Conservation (phyloP, 1,284 basidiomycete genomes). For the Cerioporus squamosus region DNA sequence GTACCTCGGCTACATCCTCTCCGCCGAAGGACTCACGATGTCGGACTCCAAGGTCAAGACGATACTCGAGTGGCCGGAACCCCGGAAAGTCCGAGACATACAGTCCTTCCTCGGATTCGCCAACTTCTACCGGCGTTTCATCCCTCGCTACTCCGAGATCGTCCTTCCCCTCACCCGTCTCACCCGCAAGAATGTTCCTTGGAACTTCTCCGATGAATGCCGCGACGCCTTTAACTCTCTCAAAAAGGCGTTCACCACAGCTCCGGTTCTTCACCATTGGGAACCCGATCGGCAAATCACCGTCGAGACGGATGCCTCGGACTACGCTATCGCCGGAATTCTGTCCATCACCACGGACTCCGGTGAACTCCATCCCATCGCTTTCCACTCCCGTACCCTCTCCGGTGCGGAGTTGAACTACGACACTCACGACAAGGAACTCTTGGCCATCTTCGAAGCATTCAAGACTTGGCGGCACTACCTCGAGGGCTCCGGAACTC, state of each 20-base stretch:
- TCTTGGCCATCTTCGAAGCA: slow-evolving; percentile 36
- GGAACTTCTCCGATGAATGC: slow-evolving; percentile 22
- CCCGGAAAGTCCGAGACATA: slow-evolving; percentile 11
- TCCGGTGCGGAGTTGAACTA: slow-evolving; percentile 33
- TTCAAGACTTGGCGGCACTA: slow-evolving; percentile 37
- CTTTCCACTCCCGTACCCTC: slow-evolving; percentile 30
- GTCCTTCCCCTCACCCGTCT: slow-evolving; percentile 28
- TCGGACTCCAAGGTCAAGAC: slow-evolving; percentile 38
- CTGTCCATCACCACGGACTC: slow-evolving; percentile 32
- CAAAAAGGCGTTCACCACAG: slow-evolving; percentile 3
- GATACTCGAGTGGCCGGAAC: slow-evolving; percentile 20
- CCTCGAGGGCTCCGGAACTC: slow-evolving; percentile 20
- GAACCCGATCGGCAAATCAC: not conserved
- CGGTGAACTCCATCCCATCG: slow-evolving; percentile 35
- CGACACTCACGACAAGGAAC: slow-evolving; percentile 41
- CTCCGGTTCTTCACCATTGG: not conserved
- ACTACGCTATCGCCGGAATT: slow-evolving; percentile 28
- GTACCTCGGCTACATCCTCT: slow-evolving; percentile 46
- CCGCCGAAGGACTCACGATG: slow-evolving; percentile 38
- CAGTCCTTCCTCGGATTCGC: slow-evolving; percentile 18
- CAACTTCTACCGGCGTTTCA: slow-evolving; percentile 35
- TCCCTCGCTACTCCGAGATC: slow-evolving; percentile 34
- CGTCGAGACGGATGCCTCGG: slow-evolving; percentile 3
- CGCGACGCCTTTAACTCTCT: slow-evolving; percentile 5
- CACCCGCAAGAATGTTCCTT: slow-evolving; percentile 31